Conservation (phyloP, 2,329 filamentous ascomycete species). For the Alternaria longipes region DNA sequence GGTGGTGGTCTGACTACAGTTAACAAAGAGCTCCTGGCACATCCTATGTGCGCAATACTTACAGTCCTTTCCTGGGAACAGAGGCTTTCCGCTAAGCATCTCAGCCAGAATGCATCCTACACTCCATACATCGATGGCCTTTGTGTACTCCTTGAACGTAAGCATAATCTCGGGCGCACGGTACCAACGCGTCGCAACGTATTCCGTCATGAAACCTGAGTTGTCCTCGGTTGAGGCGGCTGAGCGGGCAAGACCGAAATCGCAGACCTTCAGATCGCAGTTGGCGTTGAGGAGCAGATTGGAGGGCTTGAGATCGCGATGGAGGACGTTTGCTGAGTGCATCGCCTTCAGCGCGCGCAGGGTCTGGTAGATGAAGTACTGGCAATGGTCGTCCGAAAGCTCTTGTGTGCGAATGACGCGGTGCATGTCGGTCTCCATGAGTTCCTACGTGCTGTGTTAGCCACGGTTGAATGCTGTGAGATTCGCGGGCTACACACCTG, state of each 20-base stretch:
- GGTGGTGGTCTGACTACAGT: conserved; percentile 80
- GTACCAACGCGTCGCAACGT: conserved; percentile 98
- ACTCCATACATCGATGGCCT: conserved; percentile 99
- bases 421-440: conserved; percentile 99
- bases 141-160: conserved; percentile 99
- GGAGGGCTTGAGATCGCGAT: conserved; percentile 96
- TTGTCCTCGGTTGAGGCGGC: conserved; percentile 98
- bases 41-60: conserved; percentile 50
- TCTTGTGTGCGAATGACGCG: conserved; percentile 98
- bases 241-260: conserved; percentile 94
- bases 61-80: conserved; percentile 99
- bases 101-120: conserved; percentile 98
- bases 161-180: conserved; percentile 99
- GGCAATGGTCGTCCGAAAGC: conserved; percentile 97
- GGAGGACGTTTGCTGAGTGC: conserved; percentile 98
- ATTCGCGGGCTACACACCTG: conserved; percentile 66
- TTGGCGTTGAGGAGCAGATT: conserved; percentile 98
- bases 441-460: conserved; percentile 68
- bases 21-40: conserved; percentile 9
- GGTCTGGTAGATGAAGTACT: conserved; percentile 99
- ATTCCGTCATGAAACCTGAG: conserved; percentile 99
- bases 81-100: conserved; percentile 97
- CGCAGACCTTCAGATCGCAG: conserved; percentile 98
- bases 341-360: conserved; percentile 97
- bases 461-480: neutral